Evolutionary conservation across 345 rosid species (phyloP).

Genomic region (Moricandia moricandioides): DNA sequence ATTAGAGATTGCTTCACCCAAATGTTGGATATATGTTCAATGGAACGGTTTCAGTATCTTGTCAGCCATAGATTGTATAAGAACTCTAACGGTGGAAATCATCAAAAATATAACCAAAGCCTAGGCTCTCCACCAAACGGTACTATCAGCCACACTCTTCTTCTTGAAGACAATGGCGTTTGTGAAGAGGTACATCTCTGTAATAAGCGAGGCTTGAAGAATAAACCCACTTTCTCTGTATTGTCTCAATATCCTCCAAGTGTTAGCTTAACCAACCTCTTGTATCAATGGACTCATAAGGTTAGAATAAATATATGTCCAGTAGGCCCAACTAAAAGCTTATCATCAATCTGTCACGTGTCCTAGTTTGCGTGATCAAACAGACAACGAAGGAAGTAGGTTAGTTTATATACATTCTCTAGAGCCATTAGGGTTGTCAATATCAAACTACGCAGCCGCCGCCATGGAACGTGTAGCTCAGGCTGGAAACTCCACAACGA

Average conservation of each 20-base stretch:
- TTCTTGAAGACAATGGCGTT: slow-evolving; percentile 46
- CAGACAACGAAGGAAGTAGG: neutral
- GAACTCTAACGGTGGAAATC: slow-evolving; percentile 1
- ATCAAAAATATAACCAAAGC: slow-evolving; percentile 14
- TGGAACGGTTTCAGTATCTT: slow-evolving; percentile 3
- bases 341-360: slow-evolving; percentile 41
- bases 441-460: neutral
- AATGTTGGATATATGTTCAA: slow-evolving; percentile 18
- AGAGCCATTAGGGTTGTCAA: no score
- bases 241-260: slow-evolving; percentile 50
- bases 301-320: no score
- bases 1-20: neutral
- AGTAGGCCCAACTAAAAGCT: slow-evolving; percentile 37
- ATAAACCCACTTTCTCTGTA: slow-evolving; percentile 23
- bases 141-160: no score
- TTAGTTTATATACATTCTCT: no score
- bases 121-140: neutral
- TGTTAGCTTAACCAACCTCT: slow-evolving; percentile 17
- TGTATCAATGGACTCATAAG: neutral
- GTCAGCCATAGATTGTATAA: neutral
- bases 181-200: slow-evolving; percentile 27
- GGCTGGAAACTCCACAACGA: neutral
- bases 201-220: neutral
- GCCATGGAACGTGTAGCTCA: neutral
- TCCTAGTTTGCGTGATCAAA: neutral